phyloP scores from a whole-genome alignment of 345 rosid genomes.

The Orychophragmus violaceus region DNA sequence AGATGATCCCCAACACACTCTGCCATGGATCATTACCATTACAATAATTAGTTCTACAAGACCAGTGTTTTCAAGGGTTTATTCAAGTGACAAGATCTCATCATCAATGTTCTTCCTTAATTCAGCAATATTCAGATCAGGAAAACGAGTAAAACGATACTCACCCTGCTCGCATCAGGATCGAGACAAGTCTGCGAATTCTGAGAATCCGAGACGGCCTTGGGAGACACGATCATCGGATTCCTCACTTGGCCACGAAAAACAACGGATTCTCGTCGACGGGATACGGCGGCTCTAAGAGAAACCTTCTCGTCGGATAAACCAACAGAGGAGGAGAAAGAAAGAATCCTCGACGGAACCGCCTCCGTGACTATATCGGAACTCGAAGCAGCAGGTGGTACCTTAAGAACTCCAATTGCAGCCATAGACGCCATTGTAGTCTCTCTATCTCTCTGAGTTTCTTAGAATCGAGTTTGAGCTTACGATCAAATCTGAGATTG shows the following conservation, averaged over 20 bases:
- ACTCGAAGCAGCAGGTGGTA: slow-evolving; percentile 32
- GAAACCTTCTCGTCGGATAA: slow-evolving; percentile 43
- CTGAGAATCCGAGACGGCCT: slow-evolving; percentile 83
- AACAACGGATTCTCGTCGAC: background rate
- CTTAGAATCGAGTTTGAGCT: background rate
- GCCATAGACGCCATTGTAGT: slow-evolving; percentile 50
- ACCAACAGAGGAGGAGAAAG: slow-evolving; percentile 46
- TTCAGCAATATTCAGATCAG: too few species aligned
- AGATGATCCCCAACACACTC: slow-evolving; percentile 91
- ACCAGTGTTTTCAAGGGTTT: background rate
- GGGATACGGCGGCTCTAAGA: background rate
- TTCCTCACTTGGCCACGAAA: slow-evolving; percentile 23
- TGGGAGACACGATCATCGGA: slow-evolving; percentile 57
- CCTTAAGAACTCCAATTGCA: slow-evolving; percentile 33
- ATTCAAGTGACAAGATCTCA: background rate
- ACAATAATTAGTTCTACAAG: background rate
- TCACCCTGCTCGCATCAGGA: slow-evolving; percentile 94
- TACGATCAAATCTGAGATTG: background rate
- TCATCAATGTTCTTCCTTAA: too few species aligned
- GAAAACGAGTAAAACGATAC: background rate
- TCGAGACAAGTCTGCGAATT: slow-evolving; percentile 94
- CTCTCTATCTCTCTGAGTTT: background rate
- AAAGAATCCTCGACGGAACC: slow-evolving; percentile 20
- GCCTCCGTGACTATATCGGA: slow-evolving; percentile 3
- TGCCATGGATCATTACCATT: slow-evolving; percentile 18